A percentile compares a stretch with the other conserved stretches of the same genome.
phyloP scores from a whole-genome alignment of 768 basidiomycete genomes.

The Auriscalpium vulgare region DNA sequence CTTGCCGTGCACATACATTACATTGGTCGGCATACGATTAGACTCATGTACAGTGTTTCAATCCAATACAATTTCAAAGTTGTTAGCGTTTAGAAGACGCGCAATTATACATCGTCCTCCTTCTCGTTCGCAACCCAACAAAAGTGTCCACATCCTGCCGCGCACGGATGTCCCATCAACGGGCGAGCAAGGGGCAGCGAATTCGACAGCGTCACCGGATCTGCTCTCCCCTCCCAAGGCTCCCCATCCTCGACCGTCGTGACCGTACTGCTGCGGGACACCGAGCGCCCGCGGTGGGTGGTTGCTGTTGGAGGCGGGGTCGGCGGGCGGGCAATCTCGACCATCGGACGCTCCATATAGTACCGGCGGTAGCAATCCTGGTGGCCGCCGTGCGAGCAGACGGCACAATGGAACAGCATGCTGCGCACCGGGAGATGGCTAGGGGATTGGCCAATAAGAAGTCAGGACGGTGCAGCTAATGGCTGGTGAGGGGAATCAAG shows the following conservation, averaged over 20 bases:
- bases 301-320: slow-evolving; percentile 12
- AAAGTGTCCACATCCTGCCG: slow-evolving; percentile 75
- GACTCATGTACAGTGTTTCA: no score
- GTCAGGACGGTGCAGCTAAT: slow-evolving; percentile 3
- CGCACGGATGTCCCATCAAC: slow-evolving; percentile 56
- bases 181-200: background rate
- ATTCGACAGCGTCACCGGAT: slow-evolving; percentile 2
- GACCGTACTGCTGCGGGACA: slow-evolving; percentile 15
- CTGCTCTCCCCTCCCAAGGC: slow-evolving; percentile 14
- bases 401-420: slow-evolving; percentile 64
- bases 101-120: background rate
- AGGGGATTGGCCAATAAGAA: background rate
- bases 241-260: slow-evolving; percentile 8
- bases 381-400: slow-evolving; percentile 79
- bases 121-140: slow-evolving; percentile 53
- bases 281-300: slow-evolving; percentile 10
- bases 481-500: background rate
- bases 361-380: slow-evolving; percentile 68
- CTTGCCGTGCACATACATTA: no score
- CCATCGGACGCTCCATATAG: slow-evolving; percentile 52
- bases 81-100: no score
- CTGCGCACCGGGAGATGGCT: slow-evolving; percentile 74
- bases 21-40: no score
- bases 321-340: slow-evolving; percentile 30
- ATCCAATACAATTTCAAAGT: no score